These are phyloP conservation scores for Populus simonii DNA, from an alignment of 345 rosid species.

Conservation along the genomic window DNA sequence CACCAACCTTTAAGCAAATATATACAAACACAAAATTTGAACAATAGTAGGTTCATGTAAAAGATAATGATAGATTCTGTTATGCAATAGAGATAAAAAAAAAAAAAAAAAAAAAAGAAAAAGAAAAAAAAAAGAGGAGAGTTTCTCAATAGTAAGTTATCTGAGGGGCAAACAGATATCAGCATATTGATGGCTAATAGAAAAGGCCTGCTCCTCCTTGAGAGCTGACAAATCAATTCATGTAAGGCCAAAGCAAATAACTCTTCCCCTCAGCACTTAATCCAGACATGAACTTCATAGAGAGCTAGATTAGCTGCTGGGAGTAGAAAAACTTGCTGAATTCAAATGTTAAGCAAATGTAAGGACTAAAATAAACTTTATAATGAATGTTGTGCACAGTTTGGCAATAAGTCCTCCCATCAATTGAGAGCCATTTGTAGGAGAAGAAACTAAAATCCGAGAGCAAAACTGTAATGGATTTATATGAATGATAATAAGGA, in stretches of 20 bases:
- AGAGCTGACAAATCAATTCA: background rate
- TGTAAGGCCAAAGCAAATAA: background rate
- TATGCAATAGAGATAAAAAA: too few relatives aligned
- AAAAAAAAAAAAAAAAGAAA: too few relatives aligned
- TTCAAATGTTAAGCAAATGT: background rate
- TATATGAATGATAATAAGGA: too few relatives aligned
- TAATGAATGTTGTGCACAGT: background rate
- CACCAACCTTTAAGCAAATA: background rate
- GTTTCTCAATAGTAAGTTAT: background rate
- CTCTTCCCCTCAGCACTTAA: background rate
- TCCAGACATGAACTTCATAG: background rate
- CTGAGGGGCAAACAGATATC: background rate
- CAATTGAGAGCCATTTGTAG: background rate
- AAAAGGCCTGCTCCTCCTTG: background rate
- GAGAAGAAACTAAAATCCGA: background rate
- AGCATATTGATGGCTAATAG: background rate
- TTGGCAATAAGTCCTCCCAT: background rate
- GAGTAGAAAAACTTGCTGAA: background rate
- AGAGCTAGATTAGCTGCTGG: background rate
- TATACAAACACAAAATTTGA: background rate
- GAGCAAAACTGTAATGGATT: too few relatives aligned
- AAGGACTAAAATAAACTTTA: too few relatives aligned
- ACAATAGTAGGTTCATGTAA: background rate
- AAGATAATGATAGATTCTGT: background rate
- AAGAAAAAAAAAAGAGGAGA: background rate